These are phyloP conservation scores for Brassica balearica DNA, from an alignment of 441 rosid genomes.

Conservation along the genomic window DNA sequence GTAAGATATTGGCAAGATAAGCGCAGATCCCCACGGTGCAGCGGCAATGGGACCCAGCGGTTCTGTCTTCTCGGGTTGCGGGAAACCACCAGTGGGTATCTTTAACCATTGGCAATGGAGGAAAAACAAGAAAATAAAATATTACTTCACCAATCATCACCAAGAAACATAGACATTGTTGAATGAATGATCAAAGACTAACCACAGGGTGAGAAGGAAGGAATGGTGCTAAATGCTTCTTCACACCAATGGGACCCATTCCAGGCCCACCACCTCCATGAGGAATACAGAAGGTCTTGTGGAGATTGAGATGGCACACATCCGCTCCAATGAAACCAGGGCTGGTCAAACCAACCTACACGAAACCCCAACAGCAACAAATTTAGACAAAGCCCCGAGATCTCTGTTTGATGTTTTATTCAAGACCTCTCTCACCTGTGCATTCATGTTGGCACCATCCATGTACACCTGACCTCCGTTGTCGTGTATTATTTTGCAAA, in stretches of 20 bases:
- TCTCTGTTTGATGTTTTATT: slow-evolving; percentile 15
- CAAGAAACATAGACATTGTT: slow-evolving; percentile 16
- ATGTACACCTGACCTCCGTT: slow-evolving; percentile 99
- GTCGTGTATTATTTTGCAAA: slow-evolving; percentile 88
- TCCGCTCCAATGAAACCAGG: slow-evolving; percentile 99
- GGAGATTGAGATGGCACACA: slow-evolving; percentile 98
- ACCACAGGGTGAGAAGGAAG: slow-evolving; percentile 98
- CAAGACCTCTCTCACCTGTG: slow-evolving; percentile 63
- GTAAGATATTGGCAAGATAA: slow-evolving; percentile 93
- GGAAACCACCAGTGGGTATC: slow-evolving; percentile 86
- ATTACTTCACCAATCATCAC: slow-evolving; percentile 24
- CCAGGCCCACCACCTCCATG: slow-evolving; percentile 99
- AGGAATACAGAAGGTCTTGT: slow-evolving; percentile 96
- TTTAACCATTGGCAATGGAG: slow-evolving; percentile 40
- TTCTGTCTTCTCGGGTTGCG: slow-evolving; percentile 68
- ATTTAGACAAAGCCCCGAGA: slow-evolving; percentile 24
- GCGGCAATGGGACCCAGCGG: slow-evolving; percentile 93
- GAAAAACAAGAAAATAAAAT: slow-evolving; percentile 19
- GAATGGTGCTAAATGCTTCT: slow-evolving; percentile 93
- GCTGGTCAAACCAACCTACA: slow-evolving; percentile 95
- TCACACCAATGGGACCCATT: slow-evolving; percentile 99
- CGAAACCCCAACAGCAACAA: slow-evolving; percentile 33
- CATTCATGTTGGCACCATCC: slow-evolving; percentile 99
- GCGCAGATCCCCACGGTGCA: slow-evolving; percentile 99
- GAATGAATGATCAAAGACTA: slow-evolving; percentile 42